Evolutionary conservation across 2,329 filamentous ascomycete genomes (phyloP).

Genomic region (Fusarium robinianum): DNA sequence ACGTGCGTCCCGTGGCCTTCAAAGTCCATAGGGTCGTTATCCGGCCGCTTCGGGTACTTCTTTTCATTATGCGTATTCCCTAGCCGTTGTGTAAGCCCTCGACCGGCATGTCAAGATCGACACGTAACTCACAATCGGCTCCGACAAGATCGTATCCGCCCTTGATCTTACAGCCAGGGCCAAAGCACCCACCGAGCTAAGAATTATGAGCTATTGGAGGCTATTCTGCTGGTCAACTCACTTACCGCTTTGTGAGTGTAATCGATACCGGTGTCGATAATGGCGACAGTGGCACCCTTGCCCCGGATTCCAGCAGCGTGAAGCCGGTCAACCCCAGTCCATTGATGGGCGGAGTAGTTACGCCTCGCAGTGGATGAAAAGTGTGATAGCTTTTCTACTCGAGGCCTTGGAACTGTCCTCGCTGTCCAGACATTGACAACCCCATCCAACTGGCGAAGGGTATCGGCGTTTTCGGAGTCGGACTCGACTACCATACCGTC

Average conservation of each 20-base stretch:
- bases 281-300: slow-evolving; percentile 44
- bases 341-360: slow-evolving; percentile 45
- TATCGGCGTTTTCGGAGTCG: slow-evolving; percentile 40
- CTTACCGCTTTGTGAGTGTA: slow-evolving; percentile 47
- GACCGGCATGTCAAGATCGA: neutral
- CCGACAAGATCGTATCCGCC: slow-evolving; percentile 48
- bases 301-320: slow-evolving; percentile 45
- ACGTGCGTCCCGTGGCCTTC: slow-evolving; percentile 48
- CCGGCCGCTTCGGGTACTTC: slow-evolving; percentile 40
- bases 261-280: slow-evolving; percentile 48
- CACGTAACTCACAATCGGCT: slow-evolving; percentile 34
- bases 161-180: slow-evolving; percentile 44
- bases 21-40: slow-evolving; percentile 43
- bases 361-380: slow-evolving; percentile 18
- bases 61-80: slow-evolving; percentile 40
- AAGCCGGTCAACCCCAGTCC: slow-evolving; percentile 47
- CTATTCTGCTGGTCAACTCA: too few species aligned
- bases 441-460: slow-evolving; percentile 39
- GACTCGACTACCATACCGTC: slow-evolving; percentile 43
- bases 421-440: slow-evolving; percentile 46
- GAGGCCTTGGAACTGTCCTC: slow-evolving; percentile 33
- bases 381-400: slow-evolving; percentile 15
- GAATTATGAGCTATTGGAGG: slow-evolving; percentile 1
- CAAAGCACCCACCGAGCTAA: slow-evolving; percentile 47
- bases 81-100: slow-evolving; percentile 21